Evolutionary conservation across 2,329 filamentous ascomycete species (phyloP), one percentile per base, ranked within the genome.

Genomic region (Ophiobolus disseminans): DNA sequence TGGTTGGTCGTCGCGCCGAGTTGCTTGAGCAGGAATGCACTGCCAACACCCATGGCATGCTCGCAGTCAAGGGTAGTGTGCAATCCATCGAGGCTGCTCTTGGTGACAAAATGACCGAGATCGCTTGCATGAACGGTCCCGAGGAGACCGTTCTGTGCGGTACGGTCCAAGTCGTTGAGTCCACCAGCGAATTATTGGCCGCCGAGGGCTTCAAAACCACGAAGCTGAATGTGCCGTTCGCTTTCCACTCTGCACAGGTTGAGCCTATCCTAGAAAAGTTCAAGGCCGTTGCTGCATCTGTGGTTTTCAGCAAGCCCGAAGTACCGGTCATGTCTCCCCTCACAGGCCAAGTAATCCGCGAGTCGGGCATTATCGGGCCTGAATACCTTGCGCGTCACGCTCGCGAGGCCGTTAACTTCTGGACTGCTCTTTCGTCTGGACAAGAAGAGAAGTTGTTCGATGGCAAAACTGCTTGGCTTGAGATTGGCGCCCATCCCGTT

Each of bases 91-190:
- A 73, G 35, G 78, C 81, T 19, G 79, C 79, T 41, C 72, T 80
- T 50, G 78, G 84, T 14, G 66, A 69, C 46, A 75, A 76, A 57
- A 77, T 77, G 60, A 74, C 74, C 25, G 80, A 83, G 58, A 73
- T 86, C 51, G 87, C 90, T 13, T 94, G 90, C 75, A 82, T 91
- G 68, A 95, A 95, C 60, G 85, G 87, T 0, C 85, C 86, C 0
- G 78, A 84, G 40, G 88, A 91, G 66, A 91, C 86, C 8, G 90
- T 94, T 2, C 77, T 94, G n/a, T 84, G 83, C 52, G 83, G 82
- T 13, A 80, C 80, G 45, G 80, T 83, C 40, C 77, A 84, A 30
- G 78, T 86, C 51, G 83, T 89, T 44, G 77, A 82, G 49, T 75
- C 76, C 3, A 75, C 85, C 13, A 78, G 70, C 48, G 71, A 80